These are phyloP conservation scores for Physaria fendleri DNA, from an alignment of 345 rosid species.

Conservation along the genomic window DNA sequence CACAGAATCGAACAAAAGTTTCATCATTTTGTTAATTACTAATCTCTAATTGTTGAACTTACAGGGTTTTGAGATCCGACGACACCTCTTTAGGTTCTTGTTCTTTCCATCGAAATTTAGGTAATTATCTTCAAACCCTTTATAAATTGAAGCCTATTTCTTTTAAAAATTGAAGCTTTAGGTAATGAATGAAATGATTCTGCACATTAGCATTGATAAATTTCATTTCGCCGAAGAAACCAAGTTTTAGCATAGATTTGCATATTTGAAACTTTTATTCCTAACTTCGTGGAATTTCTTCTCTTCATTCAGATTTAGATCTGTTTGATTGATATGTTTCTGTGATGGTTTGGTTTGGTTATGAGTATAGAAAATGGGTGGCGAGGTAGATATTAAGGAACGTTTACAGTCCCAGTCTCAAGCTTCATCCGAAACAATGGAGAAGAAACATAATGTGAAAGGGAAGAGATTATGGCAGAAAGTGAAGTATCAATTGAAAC, in stretches of 20 bases:
- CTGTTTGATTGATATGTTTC: constrained; percentile 9
- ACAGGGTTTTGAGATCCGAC: constrained; percentile 13
- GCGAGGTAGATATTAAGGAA: constrained; percentile 22
- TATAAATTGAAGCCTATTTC: neutral
- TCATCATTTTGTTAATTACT: neutral
- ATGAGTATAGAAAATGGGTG: constrained; percentile 33
- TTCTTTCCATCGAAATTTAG: neutral
- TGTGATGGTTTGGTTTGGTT: neutral
- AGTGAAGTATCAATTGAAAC: constrained; percentile 76
- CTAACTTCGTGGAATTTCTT: no score
- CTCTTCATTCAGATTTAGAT: neutral
- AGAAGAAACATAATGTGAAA: constrained; percentile 48
- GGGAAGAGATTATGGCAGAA: constrained; percentile 82
- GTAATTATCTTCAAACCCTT: neutral
- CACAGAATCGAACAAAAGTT: no score
- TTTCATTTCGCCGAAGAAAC: neutral
- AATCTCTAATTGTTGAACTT: neutral
- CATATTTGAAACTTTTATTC: neutral
- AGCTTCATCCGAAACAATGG: constrained; percentile 36
- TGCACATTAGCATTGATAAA: neutral
- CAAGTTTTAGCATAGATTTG: constrained; percentile 1
- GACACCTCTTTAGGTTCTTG: no score
- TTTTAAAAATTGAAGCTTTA: neutral
- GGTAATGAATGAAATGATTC: neutral
- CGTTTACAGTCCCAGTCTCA: constrained; percentile 4